Percentiles rank a stretch among this genome's conserved stretches.
Evolutionary conservation across 1,139 yeast genomes (phyloP).

Genomic region (Candida neerlandica): DNA sequence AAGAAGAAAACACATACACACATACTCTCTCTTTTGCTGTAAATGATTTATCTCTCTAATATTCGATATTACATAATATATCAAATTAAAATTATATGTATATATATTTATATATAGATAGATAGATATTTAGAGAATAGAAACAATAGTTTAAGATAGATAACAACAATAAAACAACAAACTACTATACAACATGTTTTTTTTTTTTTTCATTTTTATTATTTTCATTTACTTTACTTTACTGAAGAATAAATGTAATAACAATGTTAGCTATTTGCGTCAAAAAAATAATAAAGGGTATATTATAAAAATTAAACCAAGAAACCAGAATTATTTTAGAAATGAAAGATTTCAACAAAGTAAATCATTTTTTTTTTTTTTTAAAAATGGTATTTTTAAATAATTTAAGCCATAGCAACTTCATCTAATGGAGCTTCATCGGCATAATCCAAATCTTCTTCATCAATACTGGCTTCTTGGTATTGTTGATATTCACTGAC

Average conservation of each 20-base stretch:
- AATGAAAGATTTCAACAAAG: slow-evolving; percentile 5
- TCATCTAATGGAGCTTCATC: slow-evolving; percentile 66
- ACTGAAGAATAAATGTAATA: background rate
- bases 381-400: background rate
- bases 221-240: too few relatives aligned
- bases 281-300: slow-evolving; percentile 7
- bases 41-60: too few relatives aligned
- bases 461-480: slow-evolving; percentile 80
- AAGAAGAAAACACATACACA: too few relatives aligned
- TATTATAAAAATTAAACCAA: slow-evolving; percentile 4
- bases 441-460: slow-evolving; percentile 68
- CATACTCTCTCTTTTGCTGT: background rate
- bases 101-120: background rate
- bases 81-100: slow-evolving; percentile 5
- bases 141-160: slow-evolving; percentile 7
- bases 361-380: background rate
- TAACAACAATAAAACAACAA: slow-evolving; percentile 7
- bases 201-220: too few relatives aligned
- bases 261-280: slow-evolving; percentile 5
- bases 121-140: slow-evolving; percentile 4
- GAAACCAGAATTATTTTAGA: slow-evolving; percentile 5
- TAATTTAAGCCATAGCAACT: slow-evolving; percentile 39
- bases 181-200: slow-evolving; percentile 6
- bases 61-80: too few relatives aligned
- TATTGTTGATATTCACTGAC: slow-evolving; percentile 91